These are phyloP conservation scores for Mycosarcoma mackinlayi DNA, from an alignment of 1,284 basidiomycete species.

Conservation along the genomic window DNA sequence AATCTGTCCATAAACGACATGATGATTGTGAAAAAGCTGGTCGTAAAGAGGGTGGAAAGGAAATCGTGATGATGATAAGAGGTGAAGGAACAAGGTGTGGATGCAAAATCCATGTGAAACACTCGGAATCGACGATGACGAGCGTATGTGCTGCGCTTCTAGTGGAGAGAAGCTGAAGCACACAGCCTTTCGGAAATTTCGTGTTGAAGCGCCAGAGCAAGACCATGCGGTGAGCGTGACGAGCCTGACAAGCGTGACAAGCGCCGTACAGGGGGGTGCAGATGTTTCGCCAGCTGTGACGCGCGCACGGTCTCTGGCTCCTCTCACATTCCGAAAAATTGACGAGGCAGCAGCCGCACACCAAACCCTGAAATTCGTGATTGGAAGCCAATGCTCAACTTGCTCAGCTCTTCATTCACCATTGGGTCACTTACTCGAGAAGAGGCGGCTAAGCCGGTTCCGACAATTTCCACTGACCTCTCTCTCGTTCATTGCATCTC, in stretches of 20 bases:
- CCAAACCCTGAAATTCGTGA: constrained; percentile 12
- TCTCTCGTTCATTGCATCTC: not conserved
- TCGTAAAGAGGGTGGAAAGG: not conserved
- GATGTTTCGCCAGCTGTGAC: too few species aligned
- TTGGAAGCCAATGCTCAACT: constrained; percentile 1
- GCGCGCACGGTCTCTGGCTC: not conserved
- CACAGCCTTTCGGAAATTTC: not conserved
- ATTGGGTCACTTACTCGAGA: not conserved
- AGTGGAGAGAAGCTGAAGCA: constrained; percentile 2
- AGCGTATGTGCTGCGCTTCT: not conserved
- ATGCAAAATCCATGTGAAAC: constrained; percentile 3
- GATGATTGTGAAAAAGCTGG: not conserved
- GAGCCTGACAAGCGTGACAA: not conserved
- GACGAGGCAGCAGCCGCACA: not conserved
- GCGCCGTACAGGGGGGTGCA: too few species aligned
- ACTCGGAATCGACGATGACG: not conserved
- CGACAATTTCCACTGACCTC: too few species aligned
- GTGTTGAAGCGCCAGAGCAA: too few species aligned
- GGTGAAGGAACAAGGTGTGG: not conserved
- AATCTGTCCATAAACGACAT: constrained; percentile 81
- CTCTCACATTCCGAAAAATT: too few species aligned
- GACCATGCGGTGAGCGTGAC: not conserved
- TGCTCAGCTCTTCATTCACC: not conserved
- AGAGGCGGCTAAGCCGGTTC: not conserved
- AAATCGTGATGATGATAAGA: constrained; percentile 1